Evolutionary conservation across 1,139 yeast species (phyloP).

Genomic region (Eremothecium sinecaudum): DNA sequence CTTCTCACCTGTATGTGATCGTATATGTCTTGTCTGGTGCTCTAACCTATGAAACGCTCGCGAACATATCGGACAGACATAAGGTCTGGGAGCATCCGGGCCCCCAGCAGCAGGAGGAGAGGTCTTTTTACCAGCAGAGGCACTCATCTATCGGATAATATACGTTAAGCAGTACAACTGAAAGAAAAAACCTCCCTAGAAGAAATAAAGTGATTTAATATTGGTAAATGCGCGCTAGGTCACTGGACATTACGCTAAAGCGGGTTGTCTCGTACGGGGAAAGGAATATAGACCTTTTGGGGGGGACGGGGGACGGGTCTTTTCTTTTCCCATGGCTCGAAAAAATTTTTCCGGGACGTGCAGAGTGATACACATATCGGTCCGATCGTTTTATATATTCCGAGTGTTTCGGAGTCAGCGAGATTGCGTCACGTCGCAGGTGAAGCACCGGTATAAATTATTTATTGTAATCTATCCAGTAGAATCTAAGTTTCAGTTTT

Average conservation of each 20-base stretch:
- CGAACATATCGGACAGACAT: conserved; percentile 51
- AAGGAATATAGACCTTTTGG: no score
- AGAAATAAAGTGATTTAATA: no score
- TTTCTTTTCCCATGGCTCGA: no score
- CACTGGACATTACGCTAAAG: no score
- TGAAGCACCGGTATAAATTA: no score
- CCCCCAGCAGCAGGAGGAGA: conserved; percentile 13
- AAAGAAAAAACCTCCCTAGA: no score
- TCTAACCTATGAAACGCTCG: conserved; percentile 57
- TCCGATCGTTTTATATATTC: no score
- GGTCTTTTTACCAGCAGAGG: conserved; percentile 7
- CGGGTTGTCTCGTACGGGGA: no score
- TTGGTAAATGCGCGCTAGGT: no score
- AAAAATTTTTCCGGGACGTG: conserved; percentile 1
- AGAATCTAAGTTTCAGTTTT: conserved; percentile 1
- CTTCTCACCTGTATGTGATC: conserved; percentile 65
- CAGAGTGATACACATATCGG: background rate
- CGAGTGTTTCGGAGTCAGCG: background rate
- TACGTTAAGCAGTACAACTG: no score
- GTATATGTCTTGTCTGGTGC: conserved; percentile 62
- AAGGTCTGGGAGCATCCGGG: conserved; percentile 36
- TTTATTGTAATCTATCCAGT: background rate
- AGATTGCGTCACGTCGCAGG: no score
- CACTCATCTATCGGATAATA: background rate
- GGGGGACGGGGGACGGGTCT: no score